These are phyloP conservation scores for Dictyostelium capitatum DNA, from an alignment of 78 protist genomes.

Conservation along the genomic window DNA sequence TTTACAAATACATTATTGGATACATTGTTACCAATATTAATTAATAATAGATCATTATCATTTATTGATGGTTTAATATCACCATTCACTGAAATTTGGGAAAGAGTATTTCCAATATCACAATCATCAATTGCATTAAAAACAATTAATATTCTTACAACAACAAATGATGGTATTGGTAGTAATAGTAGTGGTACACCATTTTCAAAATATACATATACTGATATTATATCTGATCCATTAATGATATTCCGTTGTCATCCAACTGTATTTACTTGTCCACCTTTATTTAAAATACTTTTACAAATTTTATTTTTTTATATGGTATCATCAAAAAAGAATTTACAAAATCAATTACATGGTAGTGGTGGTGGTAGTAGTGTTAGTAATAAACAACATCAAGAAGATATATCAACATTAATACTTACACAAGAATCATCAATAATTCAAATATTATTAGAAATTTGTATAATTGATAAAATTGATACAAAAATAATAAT, in stretches of 20 bases:
- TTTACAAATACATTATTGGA: background rate
- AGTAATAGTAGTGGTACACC: background rate
- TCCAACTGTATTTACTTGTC: slow-evolving; percentile 64
- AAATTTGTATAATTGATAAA: slow-evolving; percentile 49
- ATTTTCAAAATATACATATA: slow-evolving; percentile 18
- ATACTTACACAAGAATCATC: slow-evolving; percentile 72
- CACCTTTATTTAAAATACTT: slow-evolving; percentile 59
- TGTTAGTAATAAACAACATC: background rate
- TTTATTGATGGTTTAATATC: slow-evolving; percentile 28
- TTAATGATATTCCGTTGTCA: slow-evolving; percentile 42
- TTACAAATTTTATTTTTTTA: slow-evolving; percentile 62
- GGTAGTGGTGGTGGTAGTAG: background rate
- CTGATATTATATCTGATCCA: slow-evolving; percentile 61
- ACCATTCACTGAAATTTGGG: slow-evolving; percentile 44
- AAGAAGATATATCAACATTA: slow-evolving; percentile 74
- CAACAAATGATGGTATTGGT: background rate
- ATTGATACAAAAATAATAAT: background rate
- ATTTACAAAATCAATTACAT: slow-evolving; percentile 47
- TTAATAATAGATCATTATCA: slow-evolving; percentile 14
- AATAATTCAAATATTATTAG: slow-evolving; percentile 68
- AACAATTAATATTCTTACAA: slow-evolving; percentile 50
- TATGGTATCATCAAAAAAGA: slow-evolving; percentile 66
- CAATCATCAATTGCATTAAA: slow-evolving; percentile 49
- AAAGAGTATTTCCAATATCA: slow-evolving; percentile 21
- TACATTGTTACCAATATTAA: slow-evolving; percentile 24